Base-by-base conservation (phyloP, 306 rosid genomes). In the Cicer judaicum region DNA sequence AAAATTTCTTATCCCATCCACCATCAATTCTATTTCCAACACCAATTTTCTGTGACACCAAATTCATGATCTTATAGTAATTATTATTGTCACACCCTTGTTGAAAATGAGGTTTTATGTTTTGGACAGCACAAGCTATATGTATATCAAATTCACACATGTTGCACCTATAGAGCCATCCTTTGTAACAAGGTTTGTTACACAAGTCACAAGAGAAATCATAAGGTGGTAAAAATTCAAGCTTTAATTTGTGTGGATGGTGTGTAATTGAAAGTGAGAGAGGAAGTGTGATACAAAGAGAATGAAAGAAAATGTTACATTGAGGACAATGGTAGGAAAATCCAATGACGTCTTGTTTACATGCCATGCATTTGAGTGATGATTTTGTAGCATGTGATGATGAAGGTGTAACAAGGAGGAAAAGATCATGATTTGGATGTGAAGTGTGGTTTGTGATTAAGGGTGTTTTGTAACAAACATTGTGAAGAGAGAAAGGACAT, bases 121-220 rank as follows among this genome's bases (percentile, higher is more conserved):
- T 73, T 5, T 64, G 54, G 13, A 84, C 60, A 2, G 86, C 89
- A 70, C 91, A 89, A 15, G 53, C 73, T 6, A 87, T 21, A 63
- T 89, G 91, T 6, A 83, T 70, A 6, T 89, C 94, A 21, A 83
- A 89, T 67, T 89, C 92, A 40, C 95, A 89, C 40, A 78, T 82
- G 70, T 19, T 84, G 70, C 95, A 89, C 74, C 92, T 70, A 71
- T 85, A 89, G 4, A 89, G 88, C 95, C 95, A 89, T 2, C 84
- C 84, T 6, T 71, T 82, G 24, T 70, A 70, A 68, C 87, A 67
- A 0, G 89, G 73, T 18, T 80, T 82, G 29, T 72, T 62, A 72
- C 90, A 89, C 46, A 89, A 40, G 56, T 89, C 91, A 73, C 90
- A 89, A 62, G 70, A 82, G 82, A 87, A 87, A 19, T 85, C 84